Evolutionary conservation across 345 rosid genomes (phyloP).

Genomic region (Eucalyptus brandiana): DNA sequence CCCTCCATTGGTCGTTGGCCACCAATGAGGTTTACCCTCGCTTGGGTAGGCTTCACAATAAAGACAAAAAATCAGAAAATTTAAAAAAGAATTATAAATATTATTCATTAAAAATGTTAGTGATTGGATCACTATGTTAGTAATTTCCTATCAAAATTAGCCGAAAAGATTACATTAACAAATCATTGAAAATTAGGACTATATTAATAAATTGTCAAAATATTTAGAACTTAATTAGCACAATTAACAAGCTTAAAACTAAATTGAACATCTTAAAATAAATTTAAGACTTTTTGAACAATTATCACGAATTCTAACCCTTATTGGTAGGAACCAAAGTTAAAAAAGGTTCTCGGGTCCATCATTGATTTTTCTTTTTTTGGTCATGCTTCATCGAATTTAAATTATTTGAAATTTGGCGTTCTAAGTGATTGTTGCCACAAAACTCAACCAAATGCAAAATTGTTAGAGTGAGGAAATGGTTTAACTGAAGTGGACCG

Average conservation of each 20-base stretch:
- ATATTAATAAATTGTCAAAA: background rate
- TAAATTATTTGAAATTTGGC: background rate
- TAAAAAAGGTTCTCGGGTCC: background rate
- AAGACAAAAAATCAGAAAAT: background rate
- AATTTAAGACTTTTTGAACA: background rate
- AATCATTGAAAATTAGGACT: fast-evolving
- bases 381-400: background rate
- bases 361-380: background rate
- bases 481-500: background rate
- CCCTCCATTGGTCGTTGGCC: fast-evolving
- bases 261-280: background rate
- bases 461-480: background rate
- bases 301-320: background rate
- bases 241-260: fast-evolving
- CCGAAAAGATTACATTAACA: fast-evolving
- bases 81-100: background rate
- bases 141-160: background rate
- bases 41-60: background rate
- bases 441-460: background rate
- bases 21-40: fast-evolving
- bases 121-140: fast-evolving
- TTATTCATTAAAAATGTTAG: background rate
- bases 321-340: background rate
- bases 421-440: background rate
- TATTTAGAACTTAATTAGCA: background rate